A percentile compares a stretch with the other conserved stretches of the same genome.
phyloP scores from a whole-genome alignment of 208 protist species.

The Sergeia podlipaevii region DNA sequence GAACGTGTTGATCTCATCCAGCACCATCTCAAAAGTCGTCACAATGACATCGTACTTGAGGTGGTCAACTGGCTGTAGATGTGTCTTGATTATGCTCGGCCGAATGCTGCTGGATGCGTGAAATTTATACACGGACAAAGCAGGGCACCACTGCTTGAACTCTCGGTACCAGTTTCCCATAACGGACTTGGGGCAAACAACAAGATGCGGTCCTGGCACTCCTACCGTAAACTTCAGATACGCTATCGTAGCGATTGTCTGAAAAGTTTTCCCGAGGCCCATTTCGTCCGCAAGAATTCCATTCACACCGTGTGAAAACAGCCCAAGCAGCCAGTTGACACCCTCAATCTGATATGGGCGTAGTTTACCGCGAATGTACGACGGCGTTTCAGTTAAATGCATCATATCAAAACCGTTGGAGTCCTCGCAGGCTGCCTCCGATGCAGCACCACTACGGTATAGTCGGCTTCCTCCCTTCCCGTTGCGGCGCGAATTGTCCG shows the following conservation, averaged over 20 bases:
- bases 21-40: conserved; percentile 97
- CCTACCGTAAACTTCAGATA: conserved; percentile 93
- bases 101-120: conserved; percentile 94
- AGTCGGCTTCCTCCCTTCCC: conserved; percentile 14
- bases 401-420: conserved; percentile 50
- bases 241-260: conserved; percentile 96
- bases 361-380: conserved; percentile 91
- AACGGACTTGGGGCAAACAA: conserved; percentile 96
- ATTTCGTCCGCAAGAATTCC: conserved; percentile 99
- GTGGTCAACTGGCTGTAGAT: conserved; percentile 50
- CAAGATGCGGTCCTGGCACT: conserved; percentile 94
- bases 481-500: not conserved
- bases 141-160: conserved; percentile 95
- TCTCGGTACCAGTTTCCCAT: conserved; percentile 99
- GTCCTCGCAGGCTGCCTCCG: conserved; percentile 45
- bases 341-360: conserved; percentile 98
- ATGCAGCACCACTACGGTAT: conserved; percentile 8
- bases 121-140: conserved; percentile 91
- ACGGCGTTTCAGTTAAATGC: conserved; percentile 79
- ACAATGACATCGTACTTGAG: conserved; percentile 92
- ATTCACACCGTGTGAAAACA: conserved; percentile 96
- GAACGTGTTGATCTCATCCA: conserved; percentile 89
- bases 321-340: conserved; percentile 98
- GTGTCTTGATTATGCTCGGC: conserved; percentile 55
- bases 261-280: conserved; percentile 97